A percentile compares a stretch with the other conserved stretches of the same genome.
phyloP scores from a whole-genome alignment of 257 asterid species.

The Nicotiana obtusifolia region DNA sequence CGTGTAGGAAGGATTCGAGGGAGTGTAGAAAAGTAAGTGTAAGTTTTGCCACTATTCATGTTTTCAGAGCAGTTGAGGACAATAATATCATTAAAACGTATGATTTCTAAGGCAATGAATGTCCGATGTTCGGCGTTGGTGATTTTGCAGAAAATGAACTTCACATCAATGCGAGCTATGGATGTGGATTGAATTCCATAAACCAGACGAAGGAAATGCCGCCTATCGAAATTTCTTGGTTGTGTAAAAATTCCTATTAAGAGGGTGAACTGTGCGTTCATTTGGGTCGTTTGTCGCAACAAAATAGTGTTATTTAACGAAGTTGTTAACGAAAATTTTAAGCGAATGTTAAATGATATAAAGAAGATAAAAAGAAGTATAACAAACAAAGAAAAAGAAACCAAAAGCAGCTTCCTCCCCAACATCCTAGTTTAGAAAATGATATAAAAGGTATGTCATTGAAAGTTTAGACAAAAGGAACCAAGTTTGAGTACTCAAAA shows the following conservation, averaged over 20 bases:
- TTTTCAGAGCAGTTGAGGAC: conserved; percentile 55
- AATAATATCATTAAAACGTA: conserved; percentile 57
- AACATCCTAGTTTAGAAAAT: conserved; percentile 14
- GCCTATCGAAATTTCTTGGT: conserved; percentile 50
- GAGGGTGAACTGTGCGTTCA: conserved; percentile 32
- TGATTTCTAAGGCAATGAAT: conserved; percentile 53
- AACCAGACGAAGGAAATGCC: conserved; percentile 72
- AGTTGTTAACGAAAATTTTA: conserved; percentile 26
- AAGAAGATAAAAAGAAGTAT: conserved; percentile 34
- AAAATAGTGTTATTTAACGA: conserved; percentile 9
- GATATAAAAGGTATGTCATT: not conserved
- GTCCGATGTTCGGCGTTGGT: conserved; percentile 46
- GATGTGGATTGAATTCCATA: conserved; percentile 48
- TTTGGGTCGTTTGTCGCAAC: conserved; percentile 2
- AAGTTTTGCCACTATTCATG: conserved; percentile 70
- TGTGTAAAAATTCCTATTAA: conserved; percentile 58
- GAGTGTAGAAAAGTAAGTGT: conserved; percentile 62
- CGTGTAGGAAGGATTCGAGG: conserved; percentile 32
- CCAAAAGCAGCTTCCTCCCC: conserved; percentile 12
- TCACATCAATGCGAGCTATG: conserved; percentile 41
- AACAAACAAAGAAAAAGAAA: conserved; percentile 23
- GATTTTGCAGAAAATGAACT: conserved; percentile 57
- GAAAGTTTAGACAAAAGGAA: not conserved
- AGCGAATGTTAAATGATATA: conserved; percentile 33
- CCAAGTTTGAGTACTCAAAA: not conserved